These are phyloP conservation scores for Pisolithus thermaeus DNA, from an alignment of 1,284 basidiomycete genomes.

Conservation along the genomic window DNA sequence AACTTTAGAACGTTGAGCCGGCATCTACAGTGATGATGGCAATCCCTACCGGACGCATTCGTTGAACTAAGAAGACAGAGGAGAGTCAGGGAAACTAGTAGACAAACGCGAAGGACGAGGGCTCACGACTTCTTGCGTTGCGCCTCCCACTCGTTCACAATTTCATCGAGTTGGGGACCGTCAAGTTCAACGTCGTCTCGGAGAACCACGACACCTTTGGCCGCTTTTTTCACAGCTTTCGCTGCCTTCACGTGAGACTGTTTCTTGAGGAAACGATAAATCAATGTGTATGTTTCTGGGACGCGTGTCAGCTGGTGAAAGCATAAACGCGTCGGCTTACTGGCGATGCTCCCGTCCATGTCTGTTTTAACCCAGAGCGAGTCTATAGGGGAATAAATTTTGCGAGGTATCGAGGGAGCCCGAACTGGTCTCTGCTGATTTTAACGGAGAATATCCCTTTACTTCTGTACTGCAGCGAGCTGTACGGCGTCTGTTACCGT, in stretches of 20 bases:
- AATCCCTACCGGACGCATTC: background rate
- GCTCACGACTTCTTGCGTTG: constrained; percentile 20
- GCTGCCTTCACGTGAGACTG: constrained; percentile 61
- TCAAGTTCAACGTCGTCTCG: constrained; percentile 45
- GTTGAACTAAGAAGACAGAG: background rate
- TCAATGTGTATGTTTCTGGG: constrained; percentile 64
- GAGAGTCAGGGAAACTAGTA: background rate
- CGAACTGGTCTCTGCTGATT: too few species aligned
- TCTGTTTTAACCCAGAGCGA: background rate
- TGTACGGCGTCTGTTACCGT: too few species aligned
- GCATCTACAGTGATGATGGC: too few species aligned
- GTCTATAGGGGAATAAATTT: background rate
- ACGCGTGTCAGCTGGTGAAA: constrained; percentile 8
- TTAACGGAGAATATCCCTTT: too few species aligned
- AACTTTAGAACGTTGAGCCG: background rate
- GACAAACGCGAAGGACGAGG: background rate
- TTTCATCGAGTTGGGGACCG: constrained; percentile 54
- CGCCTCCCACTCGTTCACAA: constrained; percentile 57
- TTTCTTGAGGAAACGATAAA: constrained; percentile 65
- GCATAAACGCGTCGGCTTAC: constrained; percentile 26
- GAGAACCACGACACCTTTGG: constrained; percentile 49
- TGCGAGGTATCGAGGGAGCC: too few species aligned
- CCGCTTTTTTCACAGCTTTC: constrained; percentile 59
- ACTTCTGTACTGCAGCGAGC: too few species aligned
- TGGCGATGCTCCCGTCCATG: constrained; percentile 46